Conservation (phyloP, 2,329 filamentous ascomycete species). For the Colletotrichum liriopes region DNA sequence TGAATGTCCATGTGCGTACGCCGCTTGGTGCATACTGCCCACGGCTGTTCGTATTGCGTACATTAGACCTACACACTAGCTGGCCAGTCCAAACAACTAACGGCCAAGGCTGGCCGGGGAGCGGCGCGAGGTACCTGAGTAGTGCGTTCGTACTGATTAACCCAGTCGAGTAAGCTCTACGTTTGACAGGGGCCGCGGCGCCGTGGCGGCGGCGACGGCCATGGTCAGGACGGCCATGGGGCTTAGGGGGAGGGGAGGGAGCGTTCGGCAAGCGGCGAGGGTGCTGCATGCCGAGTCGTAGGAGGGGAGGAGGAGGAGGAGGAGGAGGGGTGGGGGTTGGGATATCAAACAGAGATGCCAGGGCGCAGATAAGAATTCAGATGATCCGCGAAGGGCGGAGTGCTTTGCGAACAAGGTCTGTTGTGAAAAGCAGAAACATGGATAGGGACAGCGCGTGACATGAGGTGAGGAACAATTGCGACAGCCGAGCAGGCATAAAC, state of each 20-base stretch:
- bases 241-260: constrained; percentile 25
- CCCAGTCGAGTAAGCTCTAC: constrained; percentile 37
- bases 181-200: constrained; percentile 41
- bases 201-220: constrained; percentile 33
- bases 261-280: constrained; percentile 28
- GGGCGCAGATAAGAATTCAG: constrained; percentile 32
- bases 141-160: constrained; percentile 28
- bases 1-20: constrained; percentile 22
- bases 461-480: background rate
- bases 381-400: constrained; percentile 25
- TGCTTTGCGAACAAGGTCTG: constrained; percentile 13
- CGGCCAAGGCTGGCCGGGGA: constrained; percentile 28
- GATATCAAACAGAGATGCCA: constrained; percentile 32
- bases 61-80: constrained; percentile 33
- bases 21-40: constrained; percentile 26
- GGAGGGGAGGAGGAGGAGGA: background rate
- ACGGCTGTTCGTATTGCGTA: constrained; percentile 38
- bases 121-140: constrained; percentile 41
- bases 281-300: background rate
- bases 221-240: constrained; percentile 28
- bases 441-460: background rate
- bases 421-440: constrained; percentile 5
- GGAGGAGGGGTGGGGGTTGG: constrained; percentile 7
- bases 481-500: constrained; percentile 11
- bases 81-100: constrained; percentile 32